These are phyloP conservation scores for Entrophospora sp. DNA, from an alignment of 192 early-diverging fungal genomes.

Conservation along the genomic window DNA sequence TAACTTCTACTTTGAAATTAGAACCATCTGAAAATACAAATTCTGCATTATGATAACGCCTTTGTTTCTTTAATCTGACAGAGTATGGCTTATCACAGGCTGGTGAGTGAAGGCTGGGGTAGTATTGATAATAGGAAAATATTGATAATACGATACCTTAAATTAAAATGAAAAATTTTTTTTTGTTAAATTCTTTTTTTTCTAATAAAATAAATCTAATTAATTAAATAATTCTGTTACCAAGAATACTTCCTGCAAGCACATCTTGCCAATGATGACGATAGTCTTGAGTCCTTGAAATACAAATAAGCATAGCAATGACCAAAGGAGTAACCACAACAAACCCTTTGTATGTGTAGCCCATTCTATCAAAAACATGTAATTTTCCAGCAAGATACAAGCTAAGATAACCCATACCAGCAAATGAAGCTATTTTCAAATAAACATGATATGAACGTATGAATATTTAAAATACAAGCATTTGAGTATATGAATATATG, in stretches of 20 bases:
- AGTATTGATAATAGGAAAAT: constrained; percentile 5
- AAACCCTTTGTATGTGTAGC: constrained; percentile 63
- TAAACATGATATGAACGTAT: too few species aligned
- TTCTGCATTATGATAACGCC: neutral
- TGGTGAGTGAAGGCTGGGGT: neutral
- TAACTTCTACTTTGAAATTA: neutral
- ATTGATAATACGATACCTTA: neutral
- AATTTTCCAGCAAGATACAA: constrained; percentile 68
- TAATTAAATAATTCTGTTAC: constrained; percentile 19
- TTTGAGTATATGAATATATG: neutral
- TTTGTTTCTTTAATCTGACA: neutral
- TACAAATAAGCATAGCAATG: constrained; percentile 48
- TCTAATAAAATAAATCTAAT: neutral
- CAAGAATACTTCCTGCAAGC: constrained; percentile 47
- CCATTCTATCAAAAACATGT: constrained; percentile 56
- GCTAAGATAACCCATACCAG: constrained; percentile 60
- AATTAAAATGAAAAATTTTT: neutral
- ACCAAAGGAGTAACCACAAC: constrained; percentile 49
- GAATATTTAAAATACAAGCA: too few species aligned
- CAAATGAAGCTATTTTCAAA: constrained; percentile 46
- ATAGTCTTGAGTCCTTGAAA: constrained; percentile 64
- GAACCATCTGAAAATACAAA: neutral
- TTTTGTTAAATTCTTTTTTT: neutral
- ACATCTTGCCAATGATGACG: constrained; percentile 80
- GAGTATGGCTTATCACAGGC: neutral